Conservation (phyloP, 306 rosid species). For the Luffa aegyptiaca region DNA sequence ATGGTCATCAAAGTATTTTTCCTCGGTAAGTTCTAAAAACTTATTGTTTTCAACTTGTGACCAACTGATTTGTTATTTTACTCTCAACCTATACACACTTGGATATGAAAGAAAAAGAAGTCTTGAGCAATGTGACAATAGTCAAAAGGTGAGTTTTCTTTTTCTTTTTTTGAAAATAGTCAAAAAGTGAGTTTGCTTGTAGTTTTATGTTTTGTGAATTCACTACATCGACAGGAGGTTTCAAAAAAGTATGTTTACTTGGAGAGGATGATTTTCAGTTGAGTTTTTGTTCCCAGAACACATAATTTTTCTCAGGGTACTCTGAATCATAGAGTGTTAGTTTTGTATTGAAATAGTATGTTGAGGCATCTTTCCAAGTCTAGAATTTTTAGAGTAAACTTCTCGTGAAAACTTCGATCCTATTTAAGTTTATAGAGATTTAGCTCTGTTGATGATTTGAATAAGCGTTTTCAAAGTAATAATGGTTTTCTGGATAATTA, state of each 20-base stretch:
- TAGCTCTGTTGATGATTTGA: background rate
- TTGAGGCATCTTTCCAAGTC: background rate
- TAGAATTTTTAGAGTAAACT: background rate
- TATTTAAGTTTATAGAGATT: background rate
- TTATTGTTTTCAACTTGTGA: background rate
- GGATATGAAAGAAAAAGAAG: too few relatives aligned
- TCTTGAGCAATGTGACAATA: too few relatives aligned
- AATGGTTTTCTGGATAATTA: background rate
- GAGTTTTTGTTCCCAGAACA: background rate
- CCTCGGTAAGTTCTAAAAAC: constrained; percentile 43
- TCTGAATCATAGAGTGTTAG: background rate
- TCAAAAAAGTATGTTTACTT: too few relatives aligned
- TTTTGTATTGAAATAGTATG: background rate
- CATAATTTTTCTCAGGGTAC: background rate
- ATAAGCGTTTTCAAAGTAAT: background rate
- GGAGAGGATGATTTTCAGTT: too few relatives aligned
- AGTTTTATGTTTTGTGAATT: too few relatives aligned
- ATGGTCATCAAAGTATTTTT: constrained; percentile 22
- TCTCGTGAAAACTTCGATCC: background rate
- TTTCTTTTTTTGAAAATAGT: too few relatives aligned
- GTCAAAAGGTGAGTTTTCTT: too few relatives aligned
- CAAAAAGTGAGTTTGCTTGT: too few relatives aligned
- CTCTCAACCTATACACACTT: too few relatives aligned
- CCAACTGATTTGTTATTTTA: too few relatives aligned
- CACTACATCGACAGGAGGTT: too few relatives aligned